A percentile compares a stretch with the other conserved stretches of the same genome.
Conservation (phyloP, 2,329 filamentous ascomycete genomes). For the Chrysosporium queenslandicum region DNA sequence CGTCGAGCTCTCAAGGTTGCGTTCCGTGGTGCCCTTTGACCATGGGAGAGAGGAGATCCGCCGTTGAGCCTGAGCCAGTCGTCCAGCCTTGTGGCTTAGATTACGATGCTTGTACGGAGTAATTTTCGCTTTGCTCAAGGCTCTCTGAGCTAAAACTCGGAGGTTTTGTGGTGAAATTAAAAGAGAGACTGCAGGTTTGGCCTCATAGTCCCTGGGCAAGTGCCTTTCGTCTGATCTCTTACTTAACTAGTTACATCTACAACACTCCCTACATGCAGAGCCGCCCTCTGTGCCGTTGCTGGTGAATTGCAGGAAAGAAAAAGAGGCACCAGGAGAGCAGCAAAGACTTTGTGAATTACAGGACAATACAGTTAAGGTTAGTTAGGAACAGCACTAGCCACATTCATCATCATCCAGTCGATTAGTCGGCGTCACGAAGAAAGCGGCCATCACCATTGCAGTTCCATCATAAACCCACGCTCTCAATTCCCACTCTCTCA, state of each 20-base stretch:
- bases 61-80: not conserved
- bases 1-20: not conserved
- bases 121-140: not conserved
- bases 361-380: not conserved
- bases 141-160: too few species aligned
- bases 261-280: too few species aligned
- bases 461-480: slow-evolving; percentile 6
- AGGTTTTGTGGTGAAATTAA: too few species aligned
- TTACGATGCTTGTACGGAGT: not conserved
- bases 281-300: not conserved
- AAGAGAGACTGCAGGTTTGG: too few species aligned
- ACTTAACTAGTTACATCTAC: too few species aligned
- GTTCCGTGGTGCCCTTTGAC: too few species aligned
- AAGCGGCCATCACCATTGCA: not conserved
- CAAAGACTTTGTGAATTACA: slow-evolving; percentile 1
- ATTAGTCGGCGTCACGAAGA: not conserved
- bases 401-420: slow-evolving; percentile 2
- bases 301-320: not conserved
- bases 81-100: slow-evolving; percentile 2
- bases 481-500: slow-evolving; percentile 1
- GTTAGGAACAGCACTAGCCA: not conserved
- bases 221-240: not conserved
- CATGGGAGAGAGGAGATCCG: not conserved
- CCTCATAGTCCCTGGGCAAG: too few species aligned
- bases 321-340: not conserved